phyloP scores from a whole-genome alignment of 129 eudicot species.

The Chrysanthemum seticuspe region DNA sequence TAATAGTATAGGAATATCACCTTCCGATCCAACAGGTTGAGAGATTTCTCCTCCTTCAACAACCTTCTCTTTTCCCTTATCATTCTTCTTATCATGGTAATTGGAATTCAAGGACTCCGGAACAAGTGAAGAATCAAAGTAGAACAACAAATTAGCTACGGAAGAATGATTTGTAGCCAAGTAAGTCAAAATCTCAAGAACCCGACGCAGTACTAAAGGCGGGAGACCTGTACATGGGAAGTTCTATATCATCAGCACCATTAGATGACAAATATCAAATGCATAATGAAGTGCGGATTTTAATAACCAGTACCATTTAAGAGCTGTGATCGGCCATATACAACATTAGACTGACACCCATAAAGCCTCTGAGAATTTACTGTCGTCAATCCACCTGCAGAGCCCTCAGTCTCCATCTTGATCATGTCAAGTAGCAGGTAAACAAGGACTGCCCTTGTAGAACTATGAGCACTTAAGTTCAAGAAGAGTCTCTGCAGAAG shows the following conservation, averaged over 20 bases:
- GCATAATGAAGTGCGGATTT: background rate
- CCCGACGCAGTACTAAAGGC: conserved; percentile 83
- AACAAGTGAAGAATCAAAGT: conserved; percentile 63
- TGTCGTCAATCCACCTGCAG: conserved; percentile 44
- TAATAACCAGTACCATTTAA: conserved; percentile 52
- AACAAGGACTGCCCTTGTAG: conserved; percentile 71
- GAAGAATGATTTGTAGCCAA: conserved; percentile 88
- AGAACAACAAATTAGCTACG: conserved; percentile 73
- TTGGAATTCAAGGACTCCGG: conserved; percentile 47
- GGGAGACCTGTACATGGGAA: conserved; percentile 74
- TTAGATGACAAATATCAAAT: conserved; percentile 6
- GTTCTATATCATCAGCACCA: conserved; percentile 7
- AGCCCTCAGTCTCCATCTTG: conserved; percentile 68
- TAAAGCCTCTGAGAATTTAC: conserved; percentile 77
- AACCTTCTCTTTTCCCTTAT: conserved; percentile 74
- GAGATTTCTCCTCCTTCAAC: conserved; percentile 42
- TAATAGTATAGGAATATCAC: conserved; percentile 65
- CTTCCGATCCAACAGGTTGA: conserved; percentile 28
- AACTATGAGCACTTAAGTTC: conserved; percentile 82
- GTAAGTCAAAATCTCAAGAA: conserved; percentile 82
- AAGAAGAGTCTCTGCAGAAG: conserved; percentile 86
- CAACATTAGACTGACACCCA: conserved; percentile 92
- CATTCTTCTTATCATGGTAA: conserved; percentile 40
- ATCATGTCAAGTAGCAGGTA: conserved; percentile 73
- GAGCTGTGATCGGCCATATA: conserved; percentile 86